These are phyloP conservation scores for Pythium brachiatum DNA, from an alignment of 352 stramenopile genomes.

Conservation along the genomic window DNA sequence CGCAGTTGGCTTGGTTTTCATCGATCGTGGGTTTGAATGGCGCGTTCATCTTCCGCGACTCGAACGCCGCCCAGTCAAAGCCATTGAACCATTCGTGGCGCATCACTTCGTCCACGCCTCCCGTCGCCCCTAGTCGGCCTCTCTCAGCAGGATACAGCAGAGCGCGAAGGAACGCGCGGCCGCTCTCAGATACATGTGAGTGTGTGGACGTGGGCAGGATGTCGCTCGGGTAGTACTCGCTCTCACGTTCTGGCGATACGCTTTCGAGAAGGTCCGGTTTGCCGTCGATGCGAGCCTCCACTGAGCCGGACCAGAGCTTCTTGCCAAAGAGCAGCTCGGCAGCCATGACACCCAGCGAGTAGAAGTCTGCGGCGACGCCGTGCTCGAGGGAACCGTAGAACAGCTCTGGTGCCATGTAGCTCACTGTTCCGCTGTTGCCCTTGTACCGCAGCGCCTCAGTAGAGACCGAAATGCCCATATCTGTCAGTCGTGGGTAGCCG, in stretches of 20 bases:
- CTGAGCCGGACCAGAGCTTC: conserved; percentile 39
- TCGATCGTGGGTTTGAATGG: conserved; percentile 56
- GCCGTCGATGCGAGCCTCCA: conserved; percentile 35
- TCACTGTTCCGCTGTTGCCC: conserved; percentile 56
- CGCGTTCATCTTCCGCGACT: conserved; percentile 28
- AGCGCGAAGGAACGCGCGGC: conserved; percentile 43
- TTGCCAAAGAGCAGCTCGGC: conserved; percentile 52
- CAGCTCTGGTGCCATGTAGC: conserved; percentile 79
- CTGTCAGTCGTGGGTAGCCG: conserved; percentile 66
- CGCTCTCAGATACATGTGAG: conserved; percentile 27
- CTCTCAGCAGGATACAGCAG: conserved; percentile 50
- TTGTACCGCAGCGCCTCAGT: conserved; percentile 38
- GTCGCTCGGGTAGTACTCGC: conserved; percentile 53
- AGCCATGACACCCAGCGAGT: conserved; percentile 54
- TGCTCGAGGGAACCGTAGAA: conserved; percentile 52
- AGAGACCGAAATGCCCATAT: conserved; percentile 72
- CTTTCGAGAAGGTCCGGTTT: conserved; percentile 27
- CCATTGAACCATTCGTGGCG: conserved; percentile 49
- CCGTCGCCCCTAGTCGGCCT: conserved; percentile 37
- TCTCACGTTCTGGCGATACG: conserved; percentile 28
- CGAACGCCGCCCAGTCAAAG: conserved; percentile 60
- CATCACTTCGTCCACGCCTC: conserved; percentile 41
- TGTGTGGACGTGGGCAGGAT: conserved; percentile 32
- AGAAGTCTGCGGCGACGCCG: conserved; percentile 58
- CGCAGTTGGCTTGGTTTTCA: conserved; percentile 58